A percentile compares a stretch with the other conserved stretches of the same genome.
phyloP scores from a whole-genome alignment of 345 rosid species.

The Arabidopsis arenosa region DNA sequence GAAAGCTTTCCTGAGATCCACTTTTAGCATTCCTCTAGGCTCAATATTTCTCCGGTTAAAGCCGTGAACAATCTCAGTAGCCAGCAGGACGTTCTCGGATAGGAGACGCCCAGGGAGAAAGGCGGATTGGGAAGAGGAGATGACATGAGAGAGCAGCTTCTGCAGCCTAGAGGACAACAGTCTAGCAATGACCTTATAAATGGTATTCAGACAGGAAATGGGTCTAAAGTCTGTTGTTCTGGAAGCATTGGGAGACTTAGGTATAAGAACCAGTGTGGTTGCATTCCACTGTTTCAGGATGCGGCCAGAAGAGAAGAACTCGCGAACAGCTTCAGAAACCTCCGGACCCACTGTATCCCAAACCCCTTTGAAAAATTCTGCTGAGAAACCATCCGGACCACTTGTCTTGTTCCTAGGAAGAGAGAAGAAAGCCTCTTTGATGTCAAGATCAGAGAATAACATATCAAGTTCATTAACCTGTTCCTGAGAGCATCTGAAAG shows the following conservation, averaged over 20 bases:
- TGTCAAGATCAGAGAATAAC: neutral
- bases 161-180: neutral
- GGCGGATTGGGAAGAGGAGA: too few relatives aligned
- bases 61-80: too few relatives aligned
- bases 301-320: neutral
- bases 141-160: too few relatives aligned
- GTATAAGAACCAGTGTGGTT: neutral
- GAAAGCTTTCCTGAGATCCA: too few relatives aligned
- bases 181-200: neutral
- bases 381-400: neutral
- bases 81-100: too few relatives aligned
- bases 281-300: neutral
- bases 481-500: neutral
- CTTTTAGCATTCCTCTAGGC: too few relatives aligned
- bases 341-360: neutral
- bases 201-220: neutral
- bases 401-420: neutral
- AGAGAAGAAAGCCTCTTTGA: neutral
- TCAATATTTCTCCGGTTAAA: too few relatives aligned
- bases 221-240: neutral
- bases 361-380: neutral
- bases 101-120: too few relatives aligned
- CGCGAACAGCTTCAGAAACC: rapidly evolving
- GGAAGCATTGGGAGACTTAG: neutral
- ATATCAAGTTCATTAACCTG: neutral